Evolutionary conservation across 129 eudicot genomes (phyloP).

Genomic region (Calendula officinalis): DNA sequence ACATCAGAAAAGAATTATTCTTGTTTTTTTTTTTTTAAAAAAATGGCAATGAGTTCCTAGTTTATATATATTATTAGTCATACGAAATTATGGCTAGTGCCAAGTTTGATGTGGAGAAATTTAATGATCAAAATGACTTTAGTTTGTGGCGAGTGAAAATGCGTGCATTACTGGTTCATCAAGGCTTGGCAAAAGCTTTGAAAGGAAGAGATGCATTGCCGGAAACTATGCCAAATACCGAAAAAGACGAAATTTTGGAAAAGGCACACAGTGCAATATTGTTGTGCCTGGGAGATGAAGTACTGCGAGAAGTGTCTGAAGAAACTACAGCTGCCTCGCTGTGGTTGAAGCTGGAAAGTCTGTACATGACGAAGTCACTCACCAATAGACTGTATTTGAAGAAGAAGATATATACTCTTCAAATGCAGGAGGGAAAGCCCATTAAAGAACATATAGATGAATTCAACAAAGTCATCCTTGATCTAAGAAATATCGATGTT

Average conservation of each 20-base stretch:
- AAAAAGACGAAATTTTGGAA: background rate
- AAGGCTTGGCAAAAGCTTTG: background rate
- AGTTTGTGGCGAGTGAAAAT: background rate
- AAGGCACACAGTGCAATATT: constrained; percentile 2
- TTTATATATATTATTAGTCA: background rate
- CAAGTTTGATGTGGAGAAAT: background rate
- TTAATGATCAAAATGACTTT: background rate
- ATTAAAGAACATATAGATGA: background rate
- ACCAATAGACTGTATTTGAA: background rate
- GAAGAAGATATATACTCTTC: background rate
- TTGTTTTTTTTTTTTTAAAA: no score
- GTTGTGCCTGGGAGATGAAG: background rate
- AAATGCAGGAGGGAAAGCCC: background rate
- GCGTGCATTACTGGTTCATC: background rate
- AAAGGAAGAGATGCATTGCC: background rate
- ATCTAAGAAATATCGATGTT: no score
- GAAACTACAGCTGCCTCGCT: background rate
- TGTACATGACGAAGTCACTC: background rate
- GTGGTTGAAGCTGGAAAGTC: background rate
- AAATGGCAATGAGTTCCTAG: no score
- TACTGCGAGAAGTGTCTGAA: background rate
- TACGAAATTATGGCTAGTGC: background rate
- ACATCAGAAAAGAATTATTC: no score
- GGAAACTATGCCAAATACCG: background rate
- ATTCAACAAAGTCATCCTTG: background rate